phyloP scores from a whole-genome alignment of 192 early-diverging fungal genomes.

The Coemansia sp. region DNA sequence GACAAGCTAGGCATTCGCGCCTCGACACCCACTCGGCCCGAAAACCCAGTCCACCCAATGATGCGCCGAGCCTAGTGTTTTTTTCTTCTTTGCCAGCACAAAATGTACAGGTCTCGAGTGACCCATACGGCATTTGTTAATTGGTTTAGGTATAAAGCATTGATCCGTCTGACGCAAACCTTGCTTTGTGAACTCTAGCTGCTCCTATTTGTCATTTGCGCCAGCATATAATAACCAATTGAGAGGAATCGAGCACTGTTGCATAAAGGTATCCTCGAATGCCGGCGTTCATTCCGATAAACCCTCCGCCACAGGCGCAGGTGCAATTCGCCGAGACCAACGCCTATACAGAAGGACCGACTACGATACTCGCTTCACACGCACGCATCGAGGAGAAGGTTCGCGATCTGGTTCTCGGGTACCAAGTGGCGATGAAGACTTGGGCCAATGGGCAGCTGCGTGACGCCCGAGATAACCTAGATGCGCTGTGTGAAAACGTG shows the following conservation, averaged over 20 bases:
- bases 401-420: slow-evolving; percentile 23
- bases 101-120: neutral
- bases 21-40: neutral
- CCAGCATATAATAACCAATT: neutral
- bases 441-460: slow-evolving; percentile 24
- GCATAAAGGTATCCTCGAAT: neutral
- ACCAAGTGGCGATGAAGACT: slow-evolving; percentile 24
- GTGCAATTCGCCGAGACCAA: neutral
- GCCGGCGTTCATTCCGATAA: slow-evolving; percentile 34
- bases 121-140: neutral
- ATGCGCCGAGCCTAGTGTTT: neutral
- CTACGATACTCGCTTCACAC: neutral
- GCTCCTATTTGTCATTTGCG: neutral
- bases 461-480: slow-evolving; percentile 22
- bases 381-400: slow-evolving; percentile 39
- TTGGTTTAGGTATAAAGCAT: neutral
- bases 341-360: neutral
- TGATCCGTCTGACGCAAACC: neutral
- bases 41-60: slow-evolving; percentile 2
- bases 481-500: slow-evolving; percentile 8
- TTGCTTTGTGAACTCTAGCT: neutral
- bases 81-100: neutral
- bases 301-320: slow-evolving; percentile 15
- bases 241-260: neutral
- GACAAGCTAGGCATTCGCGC: neutral